These are phyloP conservation scores for Takakia lepidozioides DNA, from an alignment of 225 moss, liverwort and hornwort species.

Conservation along the genomic window DNA sequence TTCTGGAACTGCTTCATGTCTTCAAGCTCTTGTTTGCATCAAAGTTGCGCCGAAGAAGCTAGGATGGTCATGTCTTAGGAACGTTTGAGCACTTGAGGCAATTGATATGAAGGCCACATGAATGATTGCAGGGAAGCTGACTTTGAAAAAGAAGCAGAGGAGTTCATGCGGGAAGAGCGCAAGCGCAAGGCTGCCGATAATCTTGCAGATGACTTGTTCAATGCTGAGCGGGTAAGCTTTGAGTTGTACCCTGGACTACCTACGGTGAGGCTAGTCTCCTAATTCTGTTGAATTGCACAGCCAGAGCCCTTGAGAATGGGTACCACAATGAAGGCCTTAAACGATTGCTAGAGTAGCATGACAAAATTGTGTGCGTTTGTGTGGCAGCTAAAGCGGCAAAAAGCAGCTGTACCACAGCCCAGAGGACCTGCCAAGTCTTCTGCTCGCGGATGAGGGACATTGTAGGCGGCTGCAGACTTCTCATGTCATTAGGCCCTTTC, in stretches of 20 bases:
- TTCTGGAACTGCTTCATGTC: not conserved
- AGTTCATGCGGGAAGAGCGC: constrained; percentile 65
- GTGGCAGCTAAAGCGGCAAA: constrained; percentile 29
- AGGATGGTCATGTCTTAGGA: no score
- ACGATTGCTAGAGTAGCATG: not conserved
- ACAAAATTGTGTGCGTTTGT: constrained; percentile 10
- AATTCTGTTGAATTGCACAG: not conserved
- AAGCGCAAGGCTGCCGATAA: constrained; percentile 59
- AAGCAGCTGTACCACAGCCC: constrained; percentile 15
- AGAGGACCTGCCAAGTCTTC: constrained; percentile 24
- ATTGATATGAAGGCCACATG: no score
- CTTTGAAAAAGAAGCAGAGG: constrained; percentile 53
- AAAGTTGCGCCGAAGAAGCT: no score
- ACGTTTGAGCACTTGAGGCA: no score
- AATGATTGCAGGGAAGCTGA: constrained; percentile 50
- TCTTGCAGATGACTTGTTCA: constrained; percentile 72
- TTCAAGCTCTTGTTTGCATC: no score
- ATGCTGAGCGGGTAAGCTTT: constrained; percentile 52
- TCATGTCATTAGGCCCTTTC: no score
- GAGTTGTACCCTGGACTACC: no score
- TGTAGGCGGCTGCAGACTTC: no score
- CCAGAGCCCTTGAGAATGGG: not conserved
- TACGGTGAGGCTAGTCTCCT: no score
- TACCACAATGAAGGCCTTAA: not conserved
- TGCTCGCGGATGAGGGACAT: no score